Evolutionary conservation across 305 asterid genomes (phyloP).

Genomic region (Solanum hybrid): DNA sequence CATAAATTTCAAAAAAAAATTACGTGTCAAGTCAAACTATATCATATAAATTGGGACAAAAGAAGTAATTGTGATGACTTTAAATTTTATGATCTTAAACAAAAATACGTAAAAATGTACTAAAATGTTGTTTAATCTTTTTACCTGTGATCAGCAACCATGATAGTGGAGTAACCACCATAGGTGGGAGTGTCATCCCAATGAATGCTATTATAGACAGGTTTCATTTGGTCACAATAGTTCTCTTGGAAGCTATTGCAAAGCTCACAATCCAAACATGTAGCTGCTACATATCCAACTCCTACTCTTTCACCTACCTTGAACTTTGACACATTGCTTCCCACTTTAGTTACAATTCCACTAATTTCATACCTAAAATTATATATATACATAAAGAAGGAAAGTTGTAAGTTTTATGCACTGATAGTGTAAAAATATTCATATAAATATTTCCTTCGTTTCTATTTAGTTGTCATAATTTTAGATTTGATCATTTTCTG

Average conservation of each 20-base stretch:
- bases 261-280: conserved; percentile 17
- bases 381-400: background rate
- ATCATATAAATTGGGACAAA: background rate
- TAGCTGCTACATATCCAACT: conserved; percentile 19
- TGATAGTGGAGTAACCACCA: conserved; percentile 30
- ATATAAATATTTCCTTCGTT: too few species aligned
- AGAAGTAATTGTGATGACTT: too few species aligned
- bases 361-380: conserved; percentile 25
- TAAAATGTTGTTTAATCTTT: background rate
- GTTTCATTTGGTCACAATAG: conserved; percentile 12
- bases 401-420: background rate
- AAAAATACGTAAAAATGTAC: too few species aligned
- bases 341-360: conserved; percentile 22
- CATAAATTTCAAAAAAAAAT: too few species aligned
- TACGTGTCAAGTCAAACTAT: too few species aligned
- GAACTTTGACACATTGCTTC: conserved; percentile 20
- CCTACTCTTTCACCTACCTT: conserved; percentile 29
- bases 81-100: too few species aligned
- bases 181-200: conserved; percentile 21
- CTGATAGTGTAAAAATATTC: background rate
- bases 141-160: conserved; percentile 15
- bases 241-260: conserved; percentile 19
- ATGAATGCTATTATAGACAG: background rate
- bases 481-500: too few species aligned
- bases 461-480: too few species aligned